A percentile compares a stretch with the other conserved stretches of the same genome.
Conservation (phyloP, 805 yeast genomes). For the Candida lessepsii region DNA sequence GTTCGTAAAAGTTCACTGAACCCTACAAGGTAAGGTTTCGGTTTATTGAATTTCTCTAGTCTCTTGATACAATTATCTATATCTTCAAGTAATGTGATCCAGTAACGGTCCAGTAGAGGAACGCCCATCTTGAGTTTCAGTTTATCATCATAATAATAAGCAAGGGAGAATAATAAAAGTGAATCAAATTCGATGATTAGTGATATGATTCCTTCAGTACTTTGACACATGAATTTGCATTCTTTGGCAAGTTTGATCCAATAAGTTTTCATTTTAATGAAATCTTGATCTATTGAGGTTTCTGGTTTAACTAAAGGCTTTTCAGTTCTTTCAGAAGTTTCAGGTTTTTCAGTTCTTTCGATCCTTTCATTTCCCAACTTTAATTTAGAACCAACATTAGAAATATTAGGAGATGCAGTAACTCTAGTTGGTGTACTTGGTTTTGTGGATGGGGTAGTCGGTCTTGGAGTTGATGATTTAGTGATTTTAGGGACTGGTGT, state of each 20-base stretch:
- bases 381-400: not conserved
- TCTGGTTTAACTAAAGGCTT: too few relatives aligned
- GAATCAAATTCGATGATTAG: constrained; percentile 29
- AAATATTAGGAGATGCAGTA: too few relatives aligned
- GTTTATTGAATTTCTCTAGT: constrained; percentile 12
- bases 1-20: constrained; percentile 26
- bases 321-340: too few relatives aligned
- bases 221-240: constrained; percentile 15
- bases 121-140: constrained; percentile 24
- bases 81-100: constrained; percentile 25
- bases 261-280: constrained; percentile 13
- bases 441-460: not conserved
- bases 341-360: too few relatives aligned
- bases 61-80: constrained; percentile 18
- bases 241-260: constrained; percentile 24
- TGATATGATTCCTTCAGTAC: constrained; percentile 21
- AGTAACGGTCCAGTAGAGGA: constrained; percentile 29
- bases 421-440: not conserved
- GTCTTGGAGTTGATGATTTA: not conserved
- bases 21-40: constrained; percentile 5
- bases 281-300: not conserved
- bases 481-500: not conserved
- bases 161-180: constrained; percentile 24
- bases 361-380: too few relatives aligned
- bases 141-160: constrained; percentile 33